phyloP scores from a whole-genome alignment of 2,329 filamentous ascomycete genomes.

The Ascochyta clinopodiicola region DNA sequence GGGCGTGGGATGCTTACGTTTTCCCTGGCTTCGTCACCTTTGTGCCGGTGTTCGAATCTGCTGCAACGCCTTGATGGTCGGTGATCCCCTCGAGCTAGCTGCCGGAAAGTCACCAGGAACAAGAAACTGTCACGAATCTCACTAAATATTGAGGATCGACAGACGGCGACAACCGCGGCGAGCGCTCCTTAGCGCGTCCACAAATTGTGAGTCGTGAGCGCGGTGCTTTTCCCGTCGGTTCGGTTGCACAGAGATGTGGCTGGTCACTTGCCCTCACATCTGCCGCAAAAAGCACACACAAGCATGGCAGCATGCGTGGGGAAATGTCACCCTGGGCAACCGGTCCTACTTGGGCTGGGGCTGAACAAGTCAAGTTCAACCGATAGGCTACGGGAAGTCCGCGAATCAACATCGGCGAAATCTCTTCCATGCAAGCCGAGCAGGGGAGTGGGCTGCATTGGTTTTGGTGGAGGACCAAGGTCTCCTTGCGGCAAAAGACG shows the following conservation, averaged over 20 bases:
- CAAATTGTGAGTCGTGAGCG: not conserved
- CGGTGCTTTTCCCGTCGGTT: not conserved
- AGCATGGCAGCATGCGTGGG: constrained; percentile 11
- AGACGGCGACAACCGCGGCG: constrained; percentile 16
- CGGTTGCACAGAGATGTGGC: constrained; percentile 6
- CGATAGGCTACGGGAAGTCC: not conserved
- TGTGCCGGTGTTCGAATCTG: not conserved
- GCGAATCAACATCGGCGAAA: constrained; percentile 11
- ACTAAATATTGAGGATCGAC: constrained; percentile 12
- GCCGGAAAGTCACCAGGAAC: constrained; percentile 15
- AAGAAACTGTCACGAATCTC: constrained; percentile 13
- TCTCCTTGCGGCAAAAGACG: constrained; percentile 6
- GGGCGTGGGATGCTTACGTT: constrained; percentile 5
- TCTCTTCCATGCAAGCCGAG: constrained; percentile 12
- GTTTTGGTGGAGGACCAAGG: constrained; percentile 5
- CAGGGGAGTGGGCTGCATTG: constrained; percentile 3
- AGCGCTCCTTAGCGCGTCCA: constrained; percentile 13
- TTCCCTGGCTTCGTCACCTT: constrained; percentile 1
- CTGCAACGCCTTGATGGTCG: not conserved
- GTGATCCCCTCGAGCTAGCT: constrained; percentile 6
- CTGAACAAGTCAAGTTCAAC: constrained; percentile 5
- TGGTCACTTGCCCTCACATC: constrained; percentile 5
- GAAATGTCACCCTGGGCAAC: constrained; percentile 5
- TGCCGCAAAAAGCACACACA: constrained; percentile 16
- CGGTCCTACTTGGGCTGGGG: constrained; percentile 3